A percentile compares a stretch with the other conserved stretches of the same genome.
phyloP scores from a whole-genome alignment of 305 asterid species.

The Nicotiana rustica region DNA sequence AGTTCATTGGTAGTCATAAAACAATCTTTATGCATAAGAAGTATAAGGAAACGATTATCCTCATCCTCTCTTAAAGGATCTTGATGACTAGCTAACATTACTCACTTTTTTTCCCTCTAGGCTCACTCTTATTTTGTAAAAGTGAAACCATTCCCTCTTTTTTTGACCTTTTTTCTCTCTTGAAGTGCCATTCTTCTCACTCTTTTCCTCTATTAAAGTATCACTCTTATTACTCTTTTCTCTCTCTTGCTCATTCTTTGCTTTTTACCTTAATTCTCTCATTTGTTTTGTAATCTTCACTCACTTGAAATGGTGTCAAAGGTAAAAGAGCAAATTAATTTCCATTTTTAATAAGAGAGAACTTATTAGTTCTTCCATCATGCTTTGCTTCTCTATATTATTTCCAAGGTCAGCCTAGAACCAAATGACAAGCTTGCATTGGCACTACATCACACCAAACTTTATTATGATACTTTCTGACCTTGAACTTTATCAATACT shows the following conservation, averaged over 20 bases:
- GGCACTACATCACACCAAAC: not conserved
- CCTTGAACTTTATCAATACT: not conserved
- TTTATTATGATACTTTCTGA: not conserved
- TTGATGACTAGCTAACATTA: not conserved
- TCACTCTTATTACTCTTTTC: not conserved
- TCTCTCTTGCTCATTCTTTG: not conserved
- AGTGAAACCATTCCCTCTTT: not conserved
- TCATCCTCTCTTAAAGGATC: not conserved
- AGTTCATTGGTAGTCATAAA: not conserved
- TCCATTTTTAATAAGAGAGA: not conserved
- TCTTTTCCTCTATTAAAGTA: not conserved
- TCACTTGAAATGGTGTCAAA: not conserved
- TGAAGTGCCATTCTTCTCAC: not conserved
- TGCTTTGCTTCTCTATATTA: not conserved
- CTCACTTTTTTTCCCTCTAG: not conserved
- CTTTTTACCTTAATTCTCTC: not conserved
- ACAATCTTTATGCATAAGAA: not conserved
- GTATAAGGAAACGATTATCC: not conserved
- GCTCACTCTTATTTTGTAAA: not conserved
- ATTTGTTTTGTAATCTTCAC: not conserved
- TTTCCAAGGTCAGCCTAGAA: not conserved
- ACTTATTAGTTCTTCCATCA: not conserved
- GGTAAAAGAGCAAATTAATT: not conserved
- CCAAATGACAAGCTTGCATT: not conserved
- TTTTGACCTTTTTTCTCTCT: not conserved